Evolutionary conservation across 495 filamentous ascomycete genomes (phyloP), one percentile per base, ranked within the genome.

Genomic region (Collariella sp.): DNA sequence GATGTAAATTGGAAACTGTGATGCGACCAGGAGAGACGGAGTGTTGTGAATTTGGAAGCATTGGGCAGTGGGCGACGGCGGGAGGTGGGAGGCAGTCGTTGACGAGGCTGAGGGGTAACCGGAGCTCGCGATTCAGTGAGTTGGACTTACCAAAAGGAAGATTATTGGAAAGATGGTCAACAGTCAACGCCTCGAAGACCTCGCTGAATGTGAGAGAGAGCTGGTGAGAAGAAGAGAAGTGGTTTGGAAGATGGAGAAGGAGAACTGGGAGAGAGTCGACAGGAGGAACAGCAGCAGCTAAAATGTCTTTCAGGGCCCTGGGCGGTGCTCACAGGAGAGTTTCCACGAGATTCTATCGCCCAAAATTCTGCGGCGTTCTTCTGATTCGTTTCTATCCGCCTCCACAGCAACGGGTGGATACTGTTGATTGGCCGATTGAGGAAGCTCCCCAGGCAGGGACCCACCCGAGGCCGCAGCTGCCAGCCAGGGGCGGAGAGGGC

Each of bases 261-360:
- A 53, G 48, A 50, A 24, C 29, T 42, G 19, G 18, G n/a, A 29
- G 46, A 45, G 48, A 53, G 47, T 31, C 48, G 49, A 36, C 46
- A 56, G 52, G 56, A 50, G 57, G 55, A 59, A 51, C 56, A 44
- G 57, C 54, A 43, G 60, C 64, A 67, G 55, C 64, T 67, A 70
- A 70, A 69, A 70, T 67, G 57, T 60, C 43, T 58, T 60, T 50
- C 55, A 52, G 61, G 55, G 41, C 54, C 62, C 58, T 54, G 60
- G 60, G 62, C 59, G 56, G 55, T 59, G 59, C 57, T 59, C 60
- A 36, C 48, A 34, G 51, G 33, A 64, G 61, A 64, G 61, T 55
- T 70, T 70, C 67, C 44, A 70, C 62, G 64, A 59, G 67, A 65
- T 70, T 70, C 67, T 68, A 70, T 65, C 61, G 56, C 38, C 60